Evolutionary conservation across 257 asterid genomes (phyloP), one percentile per base, ranked within the genome.

Genomic region (Petrea volubilis): DNA sequence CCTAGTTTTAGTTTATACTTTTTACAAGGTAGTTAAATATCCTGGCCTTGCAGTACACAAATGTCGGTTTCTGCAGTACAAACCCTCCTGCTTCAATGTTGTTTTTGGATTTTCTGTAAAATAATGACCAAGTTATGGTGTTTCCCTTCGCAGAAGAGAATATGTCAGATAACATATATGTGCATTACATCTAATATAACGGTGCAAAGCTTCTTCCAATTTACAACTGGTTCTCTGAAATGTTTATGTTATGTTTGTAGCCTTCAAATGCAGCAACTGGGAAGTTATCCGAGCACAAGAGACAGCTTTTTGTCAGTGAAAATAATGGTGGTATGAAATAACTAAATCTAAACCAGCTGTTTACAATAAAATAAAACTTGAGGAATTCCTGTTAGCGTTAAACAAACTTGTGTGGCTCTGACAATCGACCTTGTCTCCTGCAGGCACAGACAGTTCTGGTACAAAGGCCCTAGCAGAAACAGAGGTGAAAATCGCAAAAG

Each of bases 321-420:
- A 75, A 76, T 64, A 80, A 72, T 68, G 69, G 71, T 4, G 81
- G 86, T 86, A 82, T 40, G 70, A 34, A 51, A 34, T 50, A 23
- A 34, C 59, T 50, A 38, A 47, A 20, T 25, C 47, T 47, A 23
- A 8, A 57, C 59, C 24, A 9, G 51, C 47, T 58, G 23, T 67
- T 56, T 11, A 47, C 41, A 23, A 13, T 64, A 23, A 57, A 66
- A 14, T 64, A 27, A 58, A n/a, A 36, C 58, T 64, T 29, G 18
- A 36, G 24, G 9, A 36, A 31, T 69, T 64, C 66, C 28, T 58
- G 23, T 49, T 70, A 17, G 18, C 40, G 12, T 41, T 49, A 14
- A 6, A 71, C 59, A n/a, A 52, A 53, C 60, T 69, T 15, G 11
- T 20, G 62, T 12, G 46, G 47, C 64, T 59, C 74, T 55, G 64